phyloP scores from a whole-genome alignment of 768 basidiomycete species.

The Chiua virens region DNA sequence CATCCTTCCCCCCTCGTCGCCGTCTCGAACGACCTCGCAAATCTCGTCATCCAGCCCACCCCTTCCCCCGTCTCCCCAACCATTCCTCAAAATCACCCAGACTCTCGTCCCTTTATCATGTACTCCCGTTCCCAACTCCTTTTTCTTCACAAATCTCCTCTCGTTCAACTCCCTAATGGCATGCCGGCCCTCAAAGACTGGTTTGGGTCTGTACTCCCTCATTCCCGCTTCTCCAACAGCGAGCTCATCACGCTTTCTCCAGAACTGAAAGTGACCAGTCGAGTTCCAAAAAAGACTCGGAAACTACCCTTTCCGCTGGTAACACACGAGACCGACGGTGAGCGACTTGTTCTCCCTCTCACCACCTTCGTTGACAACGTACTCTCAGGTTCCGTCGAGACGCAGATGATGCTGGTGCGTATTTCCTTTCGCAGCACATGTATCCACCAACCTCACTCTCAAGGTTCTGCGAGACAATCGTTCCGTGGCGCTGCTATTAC shows the following conservation, averaged over 20 bases:
- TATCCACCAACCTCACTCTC: constrained; percentile 26
- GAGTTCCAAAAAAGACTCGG: constrained; percentile 60
- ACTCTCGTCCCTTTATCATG: constrained; percentile 49
- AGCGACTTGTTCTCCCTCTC: constrained; percentile 10
- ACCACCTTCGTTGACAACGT: constrained; percentile 6
- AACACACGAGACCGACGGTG: constrained; percentile 70
- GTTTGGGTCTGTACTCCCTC: constrained; percentile 69
- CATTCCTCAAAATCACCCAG: constrained; percentile 20
- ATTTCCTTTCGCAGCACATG: constrained; percentile 2
- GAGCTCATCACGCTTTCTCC: constrained; percentile 22
- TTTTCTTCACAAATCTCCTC: constrained; percentile 67
- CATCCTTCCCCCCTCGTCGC: constrained; percentile 24
- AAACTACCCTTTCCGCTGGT: constrained; percentile 48
- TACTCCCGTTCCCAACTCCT: constrained; percentile 75
- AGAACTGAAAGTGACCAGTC: constrained; percentile 48
- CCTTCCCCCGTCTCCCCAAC: constrained; percentile 7
- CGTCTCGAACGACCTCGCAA: constrained; percentile 33
- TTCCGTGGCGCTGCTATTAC: constrained; percentile 64
- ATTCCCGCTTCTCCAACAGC: constrained; percentile 8
- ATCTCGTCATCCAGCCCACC: constrained; percentile 29
- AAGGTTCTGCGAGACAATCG: constrained; percentile 58
- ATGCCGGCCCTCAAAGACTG: constrained; percentile 86
- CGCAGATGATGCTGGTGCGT: constrained; percentile 68
- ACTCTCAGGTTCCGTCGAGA: constrained; percentile 69
- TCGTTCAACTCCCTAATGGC: constrained; percentile 65